Percentiles rank a stretch among this genome's conserved stretches.
phyloP scores from a whole-genome alignment of 305 asterid species.

The Rubia balearica region DNA sequence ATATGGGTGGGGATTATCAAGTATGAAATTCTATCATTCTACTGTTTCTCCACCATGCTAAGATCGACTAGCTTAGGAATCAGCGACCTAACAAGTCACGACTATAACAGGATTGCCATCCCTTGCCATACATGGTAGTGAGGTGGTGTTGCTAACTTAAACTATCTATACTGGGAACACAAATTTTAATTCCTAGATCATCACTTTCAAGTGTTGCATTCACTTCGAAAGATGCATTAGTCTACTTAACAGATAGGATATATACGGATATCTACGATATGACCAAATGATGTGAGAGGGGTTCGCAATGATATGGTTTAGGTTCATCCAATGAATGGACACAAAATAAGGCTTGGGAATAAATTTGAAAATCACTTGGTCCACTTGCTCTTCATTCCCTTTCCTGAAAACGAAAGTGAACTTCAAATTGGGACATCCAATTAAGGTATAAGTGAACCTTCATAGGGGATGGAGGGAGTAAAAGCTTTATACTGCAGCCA shows the following conservation, averaged over 20 bases:
- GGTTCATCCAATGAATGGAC: not conserved
- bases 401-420: not conserved
- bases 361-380: not conserved
- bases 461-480: not conserved
- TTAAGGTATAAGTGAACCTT: not conserved
- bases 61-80: no score
- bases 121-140: not conserved
- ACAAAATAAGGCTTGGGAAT: not conserved
- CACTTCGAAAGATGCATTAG: no score
- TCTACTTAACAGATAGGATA: no score
- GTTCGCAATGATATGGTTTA: not conserved
- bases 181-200: no score
- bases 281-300: no score
- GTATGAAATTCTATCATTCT: not conserved
- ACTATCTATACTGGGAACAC: no score
- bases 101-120: not conserved
- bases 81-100: no score
- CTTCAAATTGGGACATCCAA: not conserved
- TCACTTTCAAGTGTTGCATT: no score
- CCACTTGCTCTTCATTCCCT: not conserved
- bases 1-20: not conserved
- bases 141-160: no score
- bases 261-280: no score
- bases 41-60: not conserved
- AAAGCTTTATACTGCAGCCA: not conserved